These are phyloP conservation scores for Orychophragmus violaceus DNA, from an alignment of 345 rosid genomes.

Conservation along the genomic window DNA sequence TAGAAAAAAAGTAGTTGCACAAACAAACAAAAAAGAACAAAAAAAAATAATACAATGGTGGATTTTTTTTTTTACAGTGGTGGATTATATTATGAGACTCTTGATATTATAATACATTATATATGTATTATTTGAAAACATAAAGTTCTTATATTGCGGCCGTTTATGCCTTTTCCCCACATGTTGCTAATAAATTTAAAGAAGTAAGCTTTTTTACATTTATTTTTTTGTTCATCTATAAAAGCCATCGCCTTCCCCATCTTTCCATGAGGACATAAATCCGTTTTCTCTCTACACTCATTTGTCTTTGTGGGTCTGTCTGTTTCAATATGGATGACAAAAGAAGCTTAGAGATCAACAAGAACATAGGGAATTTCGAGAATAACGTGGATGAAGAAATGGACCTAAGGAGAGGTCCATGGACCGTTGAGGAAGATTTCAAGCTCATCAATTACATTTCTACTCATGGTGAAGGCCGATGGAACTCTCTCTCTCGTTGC, in stretches of 20 bases:
- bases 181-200: slow-evolving; percentile 6
- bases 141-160: slow-evolving; percentile 16
- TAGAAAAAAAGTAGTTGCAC: no score
- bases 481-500: slow-evolving; percentile 79
- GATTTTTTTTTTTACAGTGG: no score
- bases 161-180: slow-evolving; percentile 16
- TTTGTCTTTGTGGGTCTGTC: slow-evolving; percentile 22
- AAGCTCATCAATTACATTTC: slow-evolving; percentile 78
- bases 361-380: background rate
- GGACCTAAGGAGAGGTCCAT: slow-evolving; percentile 78
- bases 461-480: slow-evolving; percentile 82
- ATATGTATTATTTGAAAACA: background rate
- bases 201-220: background rate
- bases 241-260: slow-evolving; percentile 19
- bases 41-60: no score
- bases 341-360: slow-evolving; percentile 26
- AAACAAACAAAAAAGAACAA: no score
- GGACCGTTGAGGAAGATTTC: slow-evolving; percentile 87
- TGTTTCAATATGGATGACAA: slow-evolving; percentile 42
- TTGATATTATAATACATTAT: background rate
- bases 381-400: slow-evolving; percentile 44
- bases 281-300: slow-evolving; percentile 20
- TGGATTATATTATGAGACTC: background rate
- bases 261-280: slow-evolving; percentile 12
- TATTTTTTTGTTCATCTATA: slow-evolving; percentile 17